These are phyloP conservation scores for Aspergillus baeticus DNA, from an alignment of 495 filamentous ascomycete species.

Conservation along the genomic window DNA sequence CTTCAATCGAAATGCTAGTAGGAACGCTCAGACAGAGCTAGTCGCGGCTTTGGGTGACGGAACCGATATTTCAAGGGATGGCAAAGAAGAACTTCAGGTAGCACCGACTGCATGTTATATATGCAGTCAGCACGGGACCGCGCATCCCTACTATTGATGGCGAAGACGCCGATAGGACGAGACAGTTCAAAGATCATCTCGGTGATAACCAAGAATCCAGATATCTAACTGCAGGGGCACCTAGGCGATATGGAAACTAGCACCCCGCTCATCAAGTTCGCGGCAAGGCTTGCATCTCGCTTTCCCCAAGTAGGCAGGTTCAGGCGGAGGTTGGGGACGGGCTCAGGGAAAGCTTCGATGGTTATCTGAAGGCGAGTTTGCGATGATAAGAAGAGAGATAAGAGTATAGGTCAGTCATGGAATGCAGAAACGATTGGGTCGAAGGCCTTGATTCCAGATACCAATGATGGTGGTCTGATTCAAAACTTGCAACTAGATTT, in stretches of 20 bases:
- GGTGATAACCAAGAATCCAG: slow-evolving; percentile 4
- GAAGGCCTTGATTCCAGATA: no score
- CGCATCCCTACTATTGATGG: slow-evolving; percentile 1
- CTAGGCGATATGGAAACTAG: slow-evolving; percentile 12
- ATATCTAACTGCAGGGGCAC: not conserved
- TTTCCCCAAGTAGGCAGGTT: slow-evolving; percentile 33
- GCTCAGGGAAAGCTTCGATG: slow-evolving; percentile 8
- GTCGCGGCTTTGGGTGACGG: not conserved
- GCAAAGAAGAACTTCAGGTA: not conserved
- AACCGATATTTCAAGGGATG: not conserved
- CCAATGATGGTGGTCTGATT: no score
- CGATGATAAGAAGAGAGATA: slow-evolving; percentile 15
- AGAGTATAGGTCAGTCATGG: slow-evolving; percentile 7
- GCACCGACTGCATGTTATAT: slow-evolving; percentile 3
- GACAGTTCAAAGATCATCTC: not conserved
- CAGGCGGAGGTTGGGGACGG: slow-evolving; percentile 23
- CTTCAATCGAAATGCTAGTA: not conserved
- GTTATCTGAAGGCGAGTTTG: slow-evolving; percentile 5
- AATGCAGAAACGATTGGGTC: not conserved
- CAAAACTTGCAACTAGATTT: no score
- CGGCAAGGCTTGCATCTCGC: slow-evolving; percentile 23
- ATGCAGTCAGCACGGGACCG: slow-evolving; percentile 13
- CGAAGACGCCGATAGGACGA: slow-evolving; percentile 7
- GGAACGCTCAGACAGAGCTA: not conserved
- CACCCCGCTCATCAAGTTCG: slow-evolving; percentile 10